Evolutionary conservation across 108 stramenopile species (phyloP).

Genomic region (Halocafeteria seosinensis): DNA sequence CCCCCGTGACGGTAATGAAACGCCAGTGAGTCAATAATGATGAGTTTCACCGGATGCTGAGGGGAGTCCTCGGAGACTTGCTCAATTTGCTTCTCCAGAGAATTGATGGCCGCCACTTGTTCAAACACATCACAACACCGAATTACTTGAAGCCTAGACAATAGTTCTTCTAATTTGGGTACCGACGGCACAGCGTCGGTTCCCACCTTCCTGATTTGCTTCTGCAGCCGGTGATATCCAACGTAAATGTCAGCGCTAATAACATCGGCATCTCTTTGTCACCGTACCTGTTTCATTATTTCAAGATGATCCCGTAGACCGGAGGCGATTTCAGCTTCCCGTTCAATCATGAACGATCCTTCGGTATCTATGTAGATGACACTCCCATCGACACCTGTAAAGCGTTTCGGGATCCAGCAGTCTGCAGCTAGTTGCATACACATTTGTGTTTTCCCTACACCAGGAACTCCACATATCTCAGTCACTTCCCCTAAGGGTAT

Average conservation of each 20-base stretch:
- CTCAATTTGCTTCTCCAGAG: constrained; percentile 33
- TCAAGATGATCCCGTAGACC: constrained; percentile 38
- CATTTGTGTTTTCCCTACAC: constrained; percentile 80
- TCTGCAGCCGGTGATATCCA: background rate
- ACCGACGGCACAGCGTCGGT: background rate
- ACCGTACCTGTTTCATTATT: too few species aligned
- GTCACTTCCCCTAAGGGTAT: constrained; percentile 55
- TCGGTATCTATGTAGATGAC: constrained; percentile 73
- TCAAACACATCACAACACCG: constrained; percentile 65
- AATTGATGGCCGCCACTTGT: constrained; percentile 52
- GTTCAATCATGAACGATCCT: constrained; percentile 63
- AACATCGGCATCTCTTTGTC: too few species aligned
- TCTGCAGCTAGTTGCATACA: constrained; percentile 76
- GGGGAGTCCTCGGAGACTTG: constrained; percentile 17
- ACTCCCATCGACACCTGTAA: constrained; percentile 67
- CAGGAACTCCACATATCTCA: constrained; percentile 72
- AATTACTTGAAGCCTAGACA: constrained; percentile 44
- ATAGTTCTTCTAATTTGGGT: background rate
- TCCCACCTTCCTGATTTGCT: background rate
- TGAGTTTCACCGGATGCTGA: constrained; percentile 51
- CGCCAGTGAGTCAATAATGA: constrained; percentile 75
- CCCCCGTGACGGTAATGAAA: constrained; percentile 64
- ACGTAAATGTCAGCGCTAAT: background rate
- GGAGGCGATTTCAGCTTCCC: constrained; percentile 54
- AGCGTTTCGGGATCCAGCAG: constrained; percentile 47